Evolutionary conservation across 2,329 filamentous ascomycete species (phyloP), one percentile per base, ranked within the genome.

Genomic region (Aspergillus neoniger): DNA sequence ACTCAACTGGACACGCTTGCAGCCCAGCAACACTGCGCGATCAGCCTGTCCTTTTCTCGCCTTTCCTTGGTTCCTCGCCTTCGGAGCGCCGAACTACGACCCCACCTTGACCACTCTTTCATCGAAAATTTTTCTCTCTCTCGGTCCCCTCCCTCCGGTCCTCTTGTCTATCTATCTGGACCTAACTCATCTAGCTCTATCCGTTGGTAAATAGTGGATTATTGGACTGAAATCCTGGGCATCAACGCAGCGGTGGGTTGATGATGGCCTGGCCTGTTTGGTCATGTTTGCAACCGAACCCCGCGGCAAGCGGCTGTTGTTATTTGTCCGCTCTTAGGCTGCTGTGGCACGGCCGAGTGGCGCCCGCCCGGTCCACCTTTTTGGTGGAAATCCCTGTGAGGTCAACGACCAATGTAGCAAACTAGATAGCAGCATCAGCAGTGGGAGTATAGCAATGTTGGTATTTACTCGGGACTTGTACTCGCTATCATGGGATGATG

Each of bases 161-260:
- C 58, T 61, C 32, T 63, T 60, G 60, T 68, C 62, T 36, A 36
- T 36, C 32, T 32, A 32, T 3, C 4, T 32, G 30, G 9, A 32
- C 30, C 28, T 36, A 36, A 36, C 61, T 66, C 59, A 62, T 61
- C 59, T 55, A 58, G 38, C 50, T 56, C 51, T 55, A 59, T 54
- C 56, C 60, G 43, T 36, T 61, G 25, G 48, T 57, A 43, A 38
- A 43, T n/a, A 32, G 62, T 65, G 62, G 63, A 61, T 65, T 63
- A 14, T 62, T 59, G 59, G 62, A 67, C 60, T 62, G 62, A 59
- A 58, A 65, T 61, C 67, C 74, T 76, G 74, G 74, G 74, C 74
- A 76, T 73, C 74, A 75, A 76, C 71, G 70, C 73, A 74, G 67
- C 63, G 55, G 60, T 62, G 59, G 58, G 63, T 66, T 64, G 65